phyloP scores from a whole-genome alignment of 768 basidiomycete genomes.

The Suillus hirtellus region DNA sequence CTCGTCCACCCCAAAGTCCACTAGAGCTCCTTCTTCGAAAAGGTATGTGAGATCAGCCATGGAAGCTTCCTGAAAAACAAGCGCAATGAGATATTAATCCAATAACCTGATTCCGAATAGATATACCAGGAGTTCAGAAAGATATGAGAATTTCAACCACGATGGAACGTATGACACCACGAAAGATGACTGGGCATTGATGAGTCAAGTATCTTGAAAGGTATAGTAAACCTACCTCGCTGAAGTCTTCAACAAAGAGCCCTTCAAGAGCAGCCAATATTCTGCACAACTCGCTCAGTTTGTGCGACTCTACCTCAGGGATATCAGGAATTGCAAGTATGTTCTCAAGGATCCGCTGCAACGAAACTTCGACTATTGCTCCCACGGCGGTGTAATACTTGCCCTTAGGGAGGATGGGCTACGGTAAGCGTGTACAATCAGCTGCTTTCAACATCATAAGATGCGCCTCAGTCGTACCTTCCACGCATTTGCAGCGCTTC shows the following conservation, averaged over 20 bases:
- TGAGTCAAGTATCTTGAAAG: constrained; percentile 7
- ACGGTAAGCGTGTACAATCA: constrained; percentile 7
- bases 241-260: constrained; percentile 68
- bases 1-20: constrained; percentile 88
- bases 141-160: constrained; percentile 94
- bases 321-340: constrained; percentile 82
- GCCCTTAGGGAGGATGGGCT: constrained; percentile 70
- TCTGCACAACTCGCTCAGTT: constrained; percentile 78
- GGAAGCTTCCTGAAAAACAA: constrained; percentile 71
- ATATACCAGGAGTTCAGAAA: constrained; percentile 87
- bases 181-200: constrained; percentile 57
- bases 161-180: constrained; percentile 85
- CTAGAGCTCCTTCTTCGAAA: constrained; percentile 85
- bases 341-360: constrained; percentile 68
- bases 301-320: constrained; percentile 82
- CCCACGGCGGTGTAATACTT: constrained; percentile 77
- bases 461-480: constrained; percentile 54
- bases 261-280: constrained; percentile 80
- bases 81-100: constrained; percentile 2
- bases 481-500: constrained; percentile 61
- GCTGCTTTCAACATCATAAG: neutral
- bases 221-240: constrained; percentile 44
- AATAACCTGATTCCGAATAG: neutral
- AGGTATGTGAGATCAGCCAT: constrained; percentile 91
- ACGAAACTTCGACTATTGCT: constrained; percentile 62